phyloP scores from a whole-genome alignment of 768 basidiomycete species.

The Phanerochaete sordida region DNA sequence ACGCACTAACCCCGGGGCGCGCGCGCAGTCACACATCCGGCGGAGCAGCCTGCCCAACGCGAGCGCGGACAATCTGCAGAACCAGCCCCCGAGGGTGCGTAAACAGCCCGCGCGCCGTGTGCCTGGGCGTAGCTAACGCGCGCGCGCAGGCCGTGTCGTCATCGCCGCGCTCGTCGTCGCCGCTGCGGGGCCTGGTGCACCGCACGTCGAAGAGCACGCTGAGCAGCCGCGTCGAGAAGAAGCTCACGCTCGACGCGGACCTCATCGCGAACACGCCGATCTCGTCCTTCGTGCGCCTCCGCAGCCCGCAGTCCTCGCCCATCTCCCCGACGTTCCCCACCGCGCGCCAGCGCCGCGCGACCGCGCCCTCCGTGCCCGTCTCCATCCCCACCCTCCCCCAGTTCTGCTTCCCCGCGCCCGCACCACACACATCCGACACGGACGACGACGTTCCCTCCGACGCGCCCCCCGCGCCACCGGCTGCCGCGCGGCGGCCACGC shows the following conservation, averaged over 20 bases:
- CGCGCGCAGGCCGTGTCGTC: constrained; percentile 23
- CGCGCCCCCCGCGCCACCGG: not conserved
- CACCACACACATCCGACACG: constrained; percentile 22
- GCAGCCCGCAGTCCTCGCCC: constrained; percentile 72
- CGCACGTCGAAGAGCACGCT: constrained; percentile 6
- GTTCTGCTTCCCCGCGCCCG: constrained; percentile 22
- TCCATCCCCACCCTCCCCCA: constrained; percentile 62
- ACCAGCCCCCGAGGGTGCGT: constrained; percentile 24
- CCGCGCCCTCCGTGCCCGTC: constrained; percentile 46
- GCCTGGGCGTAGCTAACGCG: not conserved
- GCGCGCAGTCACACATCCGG: constrained; percentile 23
- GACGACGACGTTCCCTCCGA: constrained; percentile 25
- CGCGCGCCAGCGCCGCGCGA: constrained; percentile 25
- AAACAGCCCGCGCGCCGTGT: not conserved
- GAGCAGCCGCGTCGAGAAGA: constrained; percentile 19
- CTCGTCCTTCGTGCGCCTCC: constrained; percentile 75
- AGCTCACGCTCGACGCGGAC: constrained; percentile 26
- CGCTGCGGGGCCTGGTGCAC: constrained; percentile 1
- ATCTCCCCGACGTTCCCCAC: constrained; percentile 60
- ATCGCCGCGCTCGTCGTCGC: constrained; percentile 25
- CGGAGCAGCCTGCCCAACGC: constrained; percentile 27
- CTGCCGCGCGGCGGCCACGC: not conserved
- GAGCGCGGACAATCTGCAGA: constrained; percentile 18
- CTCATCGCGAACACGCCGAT: constrained; percentile 55
- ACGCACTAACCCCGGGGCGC: not conserved